Evolutionary conservation across 2,329 filamentous ascomycete genomes (phyloP), one percentile per base, ranked within the genome.

Genomic region (Pseudogymnoascus sp.): DNA sequence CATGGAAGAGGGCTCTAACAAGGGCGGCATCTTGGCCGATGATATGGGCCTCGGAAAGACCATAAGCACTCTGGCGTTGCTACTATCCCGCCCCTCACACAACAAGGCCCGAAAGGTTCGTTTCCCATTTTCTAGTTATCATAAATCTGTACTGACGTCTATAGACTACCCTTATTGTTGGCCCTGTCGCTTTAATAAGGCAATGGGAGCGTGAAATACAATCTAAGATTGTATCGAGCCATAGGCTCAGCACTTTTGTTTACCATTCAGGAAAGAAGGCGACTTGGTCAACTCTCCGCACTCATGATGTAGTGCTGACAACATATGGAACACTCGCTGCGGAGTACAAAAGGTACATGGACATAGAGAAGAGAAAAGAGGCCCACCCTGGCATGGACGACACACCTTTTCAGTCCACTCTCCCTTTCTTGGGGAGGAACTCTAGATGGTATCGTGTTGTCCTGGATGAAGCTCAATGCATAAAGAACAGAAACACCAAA

Each of bases 11-110:
- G 85, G 89, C 7, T 79, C 76, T 2, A 84, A 86, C 60, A 91
- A 88, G 68, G 89, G 89, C 15, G 87, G 89, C 20, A 90, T 93
- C 61, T 77, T 92, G 22, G 88, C 86, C 1, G 88, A 91, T 68
- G 88, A 91, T 64, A 94, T 93, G 90, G 90, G 90, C 6, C 76
- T 93, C 9, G 90, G 90, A 6, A 93, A 94, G 74, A 93, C 90
- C 0, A 87, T 96, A 22, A 90, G 93, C 64, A 87, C 89, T 4
- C 78, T 97, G 20, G 83, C 91, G 3, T 79, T 96, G 43, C 88
- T 58, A 12, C 30, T 58, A 25, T 37, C 57, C 9, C 33, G 57
- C 14, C 57, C 57, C 25, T 53, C 6, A 20, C 35, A 35, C 41
- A 22, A 15, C 7, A 20, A n/a, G 28, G 8, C 18, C 22, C 28